Base-by-base conservation (phyloP, 2,329 filamentous ascomycete species). In the Botrytis squamosa region DNA sequence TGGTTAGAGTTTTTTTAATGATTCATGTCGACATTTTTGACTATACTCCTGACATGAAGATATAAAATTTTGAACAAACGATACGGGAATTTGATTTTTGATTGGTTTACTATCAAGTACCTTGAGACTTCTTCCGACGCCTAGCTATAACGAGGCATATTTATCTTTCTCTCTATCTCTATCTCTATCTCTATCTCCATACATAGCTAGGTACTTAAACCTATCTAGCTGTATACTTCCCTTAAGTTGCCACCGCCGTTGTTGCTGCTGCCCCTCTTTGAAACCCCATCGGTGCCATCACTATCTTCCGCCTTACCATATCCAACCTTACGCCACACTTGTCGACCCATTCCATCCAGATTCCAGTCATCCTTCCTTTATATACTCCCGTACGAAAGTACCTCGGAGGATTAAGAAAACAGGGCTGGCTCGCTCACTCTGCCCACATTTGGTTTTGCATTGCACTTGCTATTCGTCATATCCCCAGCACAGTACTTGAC, bases 301-400 rank as follows among this genome's bases (percentile, higher is more conserved):
- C 49, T 57, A 68, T 68, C 66, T 55, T 68, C 36, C 40, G 33
- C 49, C 66, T 68, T 68, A 29, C 66, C 36, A 49, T 57, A 29
- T 40, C 16, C 40, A 33, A 44, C 9, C 33, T 55, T 52, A 67
- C 66, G 49, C 49, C 49, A 42, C 49, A 57, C 36, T n/a, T 68
- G 20, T 52, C 33, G 46, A 55, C 36, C 36, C 29, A 38, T 57
- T 20, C 36, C 42, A 36, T 20, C 36, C 42, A 36, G 36, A 20
- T 36, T 36, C 42, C 36, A 66, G 42, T 29, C n/a, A 57, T 29
- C 44, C 63, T 66, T 33, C 60, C 60, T 36, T 49, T 44, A 20
- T 8, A n/a, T n/a, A 38, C 63, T n/a, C 29, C 29, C 33, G 33
- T 52, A n/a, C 29, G 29, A 44, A 25, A 22, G 44, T 38, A 52